Percentiles rank a stretch among this genome's conserved stretches.
Conservation (phyloP, 441 rosid species). For the Geranium incanum region DNA sequence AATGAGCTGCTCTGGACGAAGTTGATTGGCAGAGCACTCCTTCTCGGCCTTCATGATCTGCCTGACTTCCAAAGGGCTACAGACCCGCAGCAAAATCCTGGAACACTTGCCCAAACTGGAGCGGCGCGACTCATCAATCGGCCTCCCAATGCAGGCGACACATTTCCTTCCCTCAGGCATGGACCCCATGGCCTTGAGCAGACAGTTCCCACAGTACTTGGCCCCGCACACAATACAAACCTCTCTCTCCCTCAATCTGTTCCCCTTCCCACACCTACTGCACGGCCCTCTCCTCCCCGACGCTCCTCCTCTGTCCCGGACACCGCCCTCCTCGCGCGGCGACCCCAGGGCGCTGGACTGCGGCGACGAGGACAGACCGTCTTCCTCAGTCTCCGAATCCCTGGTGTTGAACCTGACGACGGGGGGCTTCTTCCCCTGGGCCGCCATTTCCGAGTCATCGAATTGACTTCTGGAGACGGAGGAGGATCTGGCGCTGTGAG, state of each 20-base stretch:
- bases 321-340: neutral
- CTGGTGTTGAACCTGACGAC: conserved; percentile 74
- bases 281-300: conserved; percentile 51
- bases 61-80: conserved; percentile 90
- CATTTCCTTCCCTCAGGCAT: conserved; percentile 99
- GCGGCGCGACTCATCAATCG: conserved; percentile 82
- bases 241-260: conserved; percentile 71
- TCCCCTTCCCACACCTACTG: conserved; percentile 71
- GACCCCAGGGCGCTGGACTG: neutral
- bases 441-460: neutral
- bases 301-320: neutral
- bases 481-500: conserved; percentile 28
- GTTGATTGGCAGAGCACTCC: conserved; percentile 88
- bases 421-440: conserved; percentile 36
- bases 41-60: conserved; percentile 98
- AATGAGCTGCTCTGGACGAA: conserved; percentile 83
- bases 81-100: conserved; percentile 63
- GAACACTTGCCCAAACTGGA: conserved; percentile 69
- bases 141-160: conserved; percentile 70
- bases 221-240: conserved; percentile 88
- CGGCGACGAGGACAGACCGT: neutral
- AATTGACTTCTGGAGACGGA: conserved; percentile 35
- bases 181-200: conserved; percentile 96
- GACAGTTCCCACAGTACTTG: conserved; percentile 83
- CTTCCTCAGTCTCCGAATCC: conserved; percentile 19